Evolutionary conservation across 345 rosid species (phyloP).

Genomic region (Arabidopsis thaliana): TAIR10.1 NC_003074.8:19491501-19492000

Average conservation of each 20-base stretch:
- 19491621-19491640: background rate
- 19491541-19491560: background rate
- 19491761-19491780: background rate
- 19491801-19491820: background rate
- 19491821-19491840: background rate
- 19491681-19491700: background rate
- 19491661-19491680: background rate
- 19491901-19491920: background rate
- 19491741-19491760: background rate
- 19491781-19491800: background rate
- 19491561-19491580: background rate
- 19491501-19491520: background rate
- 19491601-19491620: background rate
- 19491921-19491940: background rate
- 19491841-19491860: background rate
- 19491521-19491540: background rate
- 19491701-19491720: background rate
- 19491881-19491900: conserved; percentile 2
- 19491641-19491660: background rate
- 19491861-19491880: background rate
- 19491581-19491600: background rate
- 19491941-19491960: conserved; percentile 1
- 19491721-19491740: background rate
- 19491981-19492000: background rate
- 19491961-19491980: background rate